phyloP scores from a whole-genome alignment of 108 stramenopile species.

The Discostella pseudostelligera region DNA sequence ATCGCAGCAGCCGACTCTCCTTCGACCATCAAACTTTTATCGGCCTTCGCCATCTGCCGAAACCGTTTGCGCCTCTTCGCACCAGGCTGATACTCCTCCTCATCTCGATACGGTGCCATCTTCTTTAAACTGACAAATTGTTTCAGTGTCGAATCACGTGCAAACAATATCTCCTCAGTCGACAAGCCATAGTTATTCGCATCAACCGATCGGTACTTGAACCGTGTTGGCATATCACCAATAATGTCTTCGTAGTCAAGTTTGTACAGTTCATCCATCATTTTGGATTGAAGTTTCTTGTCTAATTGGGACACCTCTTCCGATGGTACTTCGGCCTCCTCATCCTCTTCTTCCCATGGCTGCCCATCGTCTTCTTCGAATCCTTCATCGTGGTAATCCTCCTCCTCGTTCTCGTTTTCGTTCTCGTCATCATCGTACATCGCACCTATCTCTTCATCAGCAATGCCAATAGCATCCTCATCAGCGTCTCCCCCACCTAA shows the following conservation, averaged over 20 bases:
- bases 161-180: conserved; percentile 92
- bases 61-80: conserved; percentile 75
- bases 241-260: conserved; percentile 99
- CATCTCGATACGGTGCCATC: conserved; percentile 93
- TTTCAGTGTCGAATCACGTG: conserved; percentile 90
- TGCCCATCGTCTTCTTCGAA: no score
- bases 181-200: conserved; percentile 90
- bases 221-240: conserved; percentile 94
- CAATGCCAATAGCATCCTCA: conserved; percentile 55
- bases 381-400: conserved; percentile 57
- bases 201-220: conserved; percentile 95
- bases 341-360: conserved; percentile 56
- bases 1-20: conserved; percentile 22
- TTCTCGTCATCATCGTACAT: conserved; percentile 64
- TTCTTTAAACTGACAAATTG: conserved; percentile 96
- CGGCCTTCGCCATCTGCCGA: conserved; percentile 71
- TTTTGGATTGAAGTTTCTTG: conserved; percentile 66
- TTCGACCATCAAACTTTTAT: conserved; percentile 44
- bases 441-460: conserved; percentile 53
- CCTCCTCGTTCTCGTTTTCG: conserved; percentile 31
- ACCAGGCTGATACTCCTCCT: conserved; percentile 69
- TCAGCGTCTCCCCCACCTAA: conserved; percentile 52
- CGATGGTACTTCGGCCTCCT: conserved; percentile 25
- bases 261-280: conserved; percentile 94
- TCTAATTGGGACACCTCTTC: conserved; percentile 57